Base-by-base conservation (phyloP, 371 early-diverging fungal genomes). In the Haplosporangium sp. region DNA sequence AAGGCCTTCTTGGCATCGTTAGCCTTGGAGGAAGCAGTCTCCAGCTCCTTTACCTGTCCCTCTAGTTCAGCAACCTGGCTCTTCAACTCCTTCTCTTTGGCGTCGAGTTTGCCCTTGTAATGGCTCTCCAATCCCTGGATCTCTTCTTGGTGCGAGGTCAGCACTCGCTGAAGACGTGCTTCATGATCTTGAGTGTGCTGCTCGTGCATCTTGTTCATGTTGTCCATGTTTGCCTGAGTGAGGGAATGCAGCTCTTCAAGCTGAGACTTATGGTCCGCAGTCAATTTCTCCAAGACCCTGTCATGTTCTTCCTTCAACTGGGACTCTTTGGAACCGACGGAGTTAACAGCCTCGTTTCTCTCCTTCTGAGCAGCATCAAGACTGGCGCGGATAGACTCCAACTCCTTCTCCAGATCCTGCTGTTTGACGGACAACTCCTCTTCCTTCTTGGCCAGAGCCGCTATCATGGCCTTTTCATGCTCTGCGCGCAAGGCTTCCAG, bases 121-220 rank as follows among this genome's bases (percentile, higher is more conserved):
- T 64, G 64, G 0, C 38, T 52, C 59, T 76, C 60, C 64, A 76
- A 37, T 14, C 71, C 71, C 12, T 70, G 55, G 47, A 76, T 36
- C 61, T 76, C 77, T 20, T 76, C 77, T 23, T 76, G 55, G 50
- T 76, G 77, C 0, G 77, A 70, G 2, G 63, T 57, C 41, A 59
- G 13, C 37, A 71, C 67, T 16, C 59, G 43, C 41, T 54, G 64
- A n/a, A 76, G 56, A 12, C 77, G 71, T 1, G 63, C 60, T 57
- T 76, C 67, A 16, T 76, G 77, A 54, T 76, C 77, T 53, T 67
- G 70, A 0, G 63, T 61, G 16, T 76, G 77, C 42, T 70, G 71
- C 64, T 70, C 70, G 16, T 76, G 77, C 77, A 76, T 76, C 56
- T 62, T 70, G 56, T 40, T 67, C 71, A 76, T 66, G 61, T 70